Base-by-base conservation (phyloP, 2,329 filamentous ascomycete genomes). In the Escovopsis sp. region DNA sequence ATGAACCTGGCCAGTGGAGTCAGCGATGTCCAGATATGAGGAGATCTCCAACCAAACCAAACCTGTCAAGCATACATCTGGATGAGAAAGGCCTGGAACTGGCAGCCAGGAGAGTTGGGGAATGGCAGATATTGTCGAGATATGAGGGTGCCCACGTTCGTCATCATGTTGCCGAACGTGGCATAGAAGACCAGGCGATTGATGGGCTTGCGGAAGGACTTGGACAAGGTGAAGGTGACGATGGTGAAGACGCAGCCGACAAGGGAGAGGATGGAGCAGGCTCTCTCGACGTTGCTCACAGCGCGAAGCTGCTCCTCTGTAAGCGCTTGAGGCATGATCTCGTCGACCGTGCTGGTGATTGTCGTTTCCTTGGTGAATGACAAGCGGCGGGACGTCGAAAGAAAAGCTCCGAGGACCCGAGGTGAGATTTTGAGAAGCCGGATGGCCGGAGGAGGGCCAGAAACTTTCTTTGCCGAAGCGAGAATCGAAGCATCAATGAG, bases 161-260 rank as follows among this genome's bases (percentile, higher is more conserved):
- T 76, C 59, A 87, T 67, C 51, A 89, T 69, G 53, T 94, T 93
- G 8, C 84, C 85, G 53, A 84, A 81, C 0, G 81, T 82, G 7
- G 85, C 84, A 57, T 82, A 91, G 58, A 93, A 89, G 9, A 89
- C 79, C 0, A 93, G 69, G 14, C 85, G 72, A 54, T 91, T 91
- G 63, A 91, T 87, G n/a, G 84, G 82, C 54, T 87, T 89, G 53
- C 83, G 81, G 56, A 91, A 91, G 5, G 71, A 70, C 13, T 68
- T 70, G 29, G 79, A 84, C n/a, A 61, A 58, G 27, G 73, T 61
- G 54, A 88, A 91, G 3, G 82, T 87, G 42, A 66, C 51, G 41
- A 89, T 76, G 53, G 87, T 81, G 56, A 88, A 76, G 29, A 79
- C 50, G 35, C 79, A 83, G 43, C 82, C 84, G 2, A 81, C 40